Base-by-base conservation (phyloP, 441 rosid species). In the Pelargonium fulgidum region DNA sequence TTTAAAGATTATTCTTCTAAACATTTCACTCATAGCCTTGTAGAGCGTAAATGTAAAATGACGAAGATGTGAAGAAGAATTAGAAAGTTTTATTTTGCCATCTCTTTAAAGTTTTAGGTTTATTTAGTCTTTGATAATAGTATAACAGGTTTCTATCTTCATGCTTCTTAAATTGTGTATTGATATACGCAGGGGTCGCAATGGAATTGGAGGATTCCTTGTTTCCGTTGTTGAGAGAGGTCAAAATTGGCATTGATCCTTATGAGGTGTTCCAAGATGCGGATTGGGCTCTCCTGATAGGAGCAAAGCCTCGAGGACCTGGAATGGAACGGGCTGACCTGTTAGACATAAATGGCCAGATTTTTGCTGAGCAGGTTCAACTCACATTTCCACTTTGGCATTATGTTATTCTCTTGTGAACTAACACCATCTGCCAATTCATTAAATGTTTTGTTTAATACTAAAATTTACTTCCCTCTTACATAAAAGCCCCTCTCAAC, bases 261-360 rank as follows among this genome's bases (percentile, higher is more conserved):
- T 82, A 85, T 50, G 99, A 93, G 67, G 81, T 93, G 65, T 93
- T 89, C 73, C 84, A 89, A 83, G 97, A 91, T 80, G 99, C 83
- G 19, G 91, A 91, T 72, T 93, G 94, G 99, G 97, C 97, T 80
- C 88, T 93, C 68, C 73, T 93, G 72, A 91, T 93, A 47, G 99
- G 97, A 59, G 99, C 99, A 69, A 93, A 89, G 81, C 99, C 99
- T 24, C 90, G 94, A 77, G 99, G 99, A 8, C 99, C 96, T 67
- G 97, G 99, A 70, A 82, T 93, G 91, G 99, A 91, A 79, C 89
- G 96, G 75, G 97, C 99, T 61, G 88, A 1, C 65, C 84, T 93
- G 77, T 77, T 93, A 75, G 99, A 91, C 70, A 86, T 91, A 68
- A 93, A 93, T 66, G 99, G 99, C 5, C 86, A 93, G 77, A 93